Conservation (phyloP, 768 basidiomycete genomes). For the Paxillus rubicundulus region DNA sequence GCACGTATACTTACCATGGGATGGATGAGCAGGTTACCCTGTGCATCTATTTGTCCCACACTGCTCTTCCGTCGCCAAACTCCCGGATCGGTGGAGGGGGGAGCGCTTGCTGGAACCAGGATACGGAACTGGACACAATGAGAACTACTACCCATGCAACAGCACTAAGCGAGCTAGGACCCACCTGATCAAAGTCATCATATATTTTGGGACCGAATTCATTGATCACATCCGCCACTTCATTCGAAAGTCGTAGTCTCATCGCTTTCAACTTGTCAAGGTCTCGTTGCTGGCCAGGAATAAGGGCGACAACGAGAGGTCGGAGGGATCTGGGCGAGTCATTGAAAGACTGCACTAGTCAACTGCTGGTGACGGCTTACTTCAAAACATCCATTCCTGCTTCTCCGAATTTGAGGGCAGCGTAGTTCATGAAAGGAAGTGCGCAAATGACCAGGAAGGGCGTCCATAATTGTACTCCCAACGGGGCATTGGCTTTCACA, state of each 20-base stretch:
- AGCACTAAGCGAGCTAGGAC: slow-evolving; percentile 14
- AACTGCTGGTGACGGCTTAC: slow-evolving; percentile 45
- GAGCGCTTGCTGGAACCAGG: slow-evolving; percentile 75
- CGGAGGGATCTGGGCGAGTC: slow-evolving; percentile 69
- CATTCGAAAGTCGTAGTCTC: slow-evolving; percentile 74
- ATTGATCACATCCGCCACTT: slow-evolving; percentile 80
- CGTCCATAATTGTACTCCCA: slow-evolving; percentile 66
- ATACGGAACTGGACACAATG: slow-evolving; percentile 61
- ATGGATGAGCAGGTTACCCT: slow-evolving; percentile 81
- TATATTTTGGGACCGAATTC: slow-evolving; percentile 87
- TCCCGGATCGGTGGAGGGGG: slow-evolving; percentile 74
- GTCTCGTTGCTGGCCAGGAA: slow-evolving; percentile 84
- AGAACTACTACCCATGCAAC: neutral
- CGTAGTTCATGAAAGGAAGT: slow-evolving; percentile 87
- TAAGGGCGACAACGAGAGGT: slow-evolving; percentile 81
- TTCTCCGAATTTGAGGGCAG: slow-evolving; percentile 95
- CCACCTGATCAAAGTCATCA: slow-evolving; percentile 81
- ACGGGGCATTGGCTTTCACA: slow-evolving; percentile 59
- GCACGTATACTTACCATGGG: slow-evolving; percentile 62
- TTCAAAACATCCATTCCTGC: slow-evolving; percentile 97
- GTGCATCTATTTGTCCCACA: slow-evolving; percentile 80
- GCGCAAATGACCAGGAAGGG: slow-evolving; percentile 73
- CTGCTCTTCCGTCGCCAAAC: slow-evolving; percentile 79
- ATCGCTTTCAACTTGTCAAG: slow-evolving; percentile 73
- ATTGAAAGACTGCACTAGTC: slow-evolving; percentile 5